Evolutionary conservation across 495 filamentous ascomycete species (phyloP).

Genomic region (Sporormia fimetaria): DNA sequence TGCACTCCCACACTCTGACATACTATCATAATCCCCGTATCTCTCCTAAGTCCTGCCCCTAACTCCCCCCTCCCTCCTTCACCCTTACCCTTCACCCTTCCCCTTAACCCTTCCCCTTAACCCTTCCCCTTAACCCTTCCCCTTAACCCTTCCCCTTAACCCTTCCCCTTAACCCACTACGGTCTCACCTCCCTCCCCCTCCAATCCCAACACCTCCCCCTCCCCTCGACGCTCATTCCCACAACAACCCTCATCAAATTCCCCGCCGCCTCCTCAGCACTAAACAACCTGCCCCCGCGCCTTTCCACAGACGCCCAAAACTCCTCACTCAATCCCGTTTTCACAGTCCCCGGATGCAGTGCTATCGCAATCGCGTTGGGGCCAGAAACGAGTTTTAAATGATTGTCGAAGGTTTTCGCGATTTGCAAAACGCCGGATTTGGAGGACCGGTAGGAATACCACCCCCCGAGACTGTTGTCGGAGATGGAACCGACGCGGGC

Average conservation of each 20-base stretch:
- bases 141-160: too few species aligned
- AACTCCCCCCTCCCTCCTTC: too few species aligned
- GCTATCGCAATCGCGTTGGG: conserved; percentile 52
- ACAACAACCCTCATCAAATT: conserved; percentile 46
- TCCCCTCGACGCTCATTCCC: conserved; percentile 15
- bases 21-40: too few species aligned
- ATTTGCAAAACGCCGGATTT: conserved; percentile 53
- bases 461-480: conserved; percentile 41
- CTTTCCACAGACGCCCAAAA: conserved; percentile 53
- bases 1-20: too few species aligned
- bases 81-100: too few species aligned
- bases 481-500: conserved; percentile 64
- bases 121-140: too few species aligned
- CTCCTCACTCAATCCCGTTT: conserved; percentile 58
- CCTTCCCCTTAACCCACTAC: conserved; percentile 30
- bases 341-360: conserved; percentile 78
- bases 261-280: conserved; percentile 48
- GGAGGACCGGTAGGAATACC: conserved; percentile 34
- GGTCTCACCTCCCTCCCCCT: conserved; percentile 49
- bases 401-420: conserved; percentile 62
- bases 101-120: too few species aligned
- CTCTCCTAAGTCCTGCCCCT: too few species aligned
- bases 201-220: conserved; percentile 25
- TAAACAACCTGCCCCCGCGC: conserved; percentile 50
- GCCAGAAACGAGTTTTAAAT: conserved; percentile 43